A percentile compares a stretch with the other conserved stretches of the same genome.
Conservation (phyloP, 371 early-diverging fungal species). For the Mortierella sp. region DNA sequence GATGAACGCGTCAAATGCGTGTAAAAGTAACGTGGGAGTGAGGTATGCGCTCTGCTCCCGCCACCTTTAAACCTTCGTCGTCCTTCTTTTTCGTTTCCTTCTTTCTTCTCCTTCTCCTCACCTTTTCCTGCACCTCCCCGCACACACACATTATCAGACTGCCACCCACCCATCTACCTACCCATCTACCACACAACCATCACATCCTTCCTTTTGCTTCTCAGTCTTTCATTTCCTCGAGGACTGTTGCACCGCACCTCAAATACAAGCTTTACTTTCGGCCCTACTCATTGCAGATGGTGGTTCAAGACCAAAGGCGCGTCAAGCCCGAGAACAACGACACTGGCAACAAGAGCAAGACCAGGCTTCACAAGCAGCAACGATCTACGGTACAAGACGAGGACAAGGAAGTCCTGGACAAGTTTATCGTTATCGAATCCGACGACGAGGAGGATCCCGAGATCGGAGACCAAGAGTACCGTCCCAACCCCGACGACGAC, state of each 20-base stretch:
- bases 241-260: no score
- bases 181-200: neutral
- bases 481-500: neutral
- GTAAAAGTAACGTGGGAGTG: neutral
- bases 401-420: neutral
- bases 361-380: neutral
- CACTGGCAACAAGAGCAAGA: neutral
- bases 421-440: slow-evolving; percentile 1
- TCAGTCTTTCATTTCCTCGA: no score
- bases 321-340: no score
- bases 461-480: slow-evolving; percentile 2
- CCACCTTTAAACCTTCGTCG: no score
- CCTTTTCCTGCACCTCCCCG: neutral
- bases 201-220: neutral
- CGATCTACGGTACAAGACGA: slow-evolving; percentile 1
- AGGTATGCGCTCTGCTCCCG: neutral
- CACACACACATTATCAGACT: neutral
- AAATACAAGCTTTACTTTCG: no score
- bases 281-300: neutral
- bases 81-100: neutral
- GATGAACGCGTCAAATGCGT: neutral
- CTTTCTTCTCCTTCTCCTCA: neutral
- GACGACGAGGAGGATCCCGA: neutral
- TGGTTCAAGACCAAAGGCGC: neutral
- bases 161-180: neutral